A percentile compares a stretch with the other conserved stretches of the same genome.
phyloP scores from a whole-genome alignment of 345 rosid genomes.

The Reutealis trisperma region DNA sequence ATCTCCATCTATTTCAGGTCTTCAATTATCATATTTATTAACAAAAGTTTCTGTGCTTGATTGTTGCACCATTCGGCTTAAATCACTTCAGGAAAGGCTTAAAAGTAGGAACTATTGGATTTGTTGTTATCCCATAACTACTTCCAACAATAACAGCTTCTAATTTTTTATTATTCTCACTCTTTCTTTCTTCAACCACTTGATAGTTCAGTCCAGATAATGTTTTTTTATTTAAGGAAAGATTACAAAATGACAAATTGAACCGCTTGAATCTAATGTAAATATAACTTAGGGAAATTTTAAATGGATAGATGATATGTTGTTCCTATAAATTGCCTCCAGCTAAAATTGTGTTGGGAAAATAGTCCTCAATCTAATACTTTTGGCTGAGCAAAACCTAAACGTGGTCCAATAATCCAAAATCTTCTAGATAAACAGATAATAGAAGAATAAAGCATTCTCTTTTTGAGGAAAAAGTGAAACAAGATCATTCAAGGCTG shows the following conservation, averaged over 20 bases:
- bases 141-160: constrained; percentile 11
- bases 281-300: neutral
- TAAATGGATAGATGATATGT: neutral
- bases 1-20: constrained; percentile 7
- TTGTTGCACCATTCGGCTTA: neutral
- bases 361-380: neutral
- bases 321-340: neutral
- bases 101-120: constrained; percentile 14
- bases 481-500: neutral
- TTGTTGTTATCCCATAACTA: constrained; percentile 6
- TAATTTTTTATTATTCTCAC: neutral
- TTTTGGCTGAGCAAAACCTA: neutral
- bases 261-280: neutral
- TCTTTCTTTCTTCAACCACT: neutral
- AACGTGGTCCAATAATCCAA: neutral
- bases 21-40: neutral
- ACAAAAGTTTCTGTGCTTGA: constrained; percentile 12
- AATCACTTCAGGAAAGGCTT: constrained; percentile 4
- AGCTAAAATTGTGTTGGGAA: neutral
- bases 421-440: constrained; percentile 2
- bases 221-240: neutral
- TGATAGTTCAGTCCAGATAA: too few relatives aligned
- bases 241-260: neutral
- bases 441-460: neutral
- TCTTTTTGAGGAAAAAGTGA: neutral